phyloP scores from a whole-genome alignment of 768 basidiomycete genomes.

The Auricularia sp. region DNA sequence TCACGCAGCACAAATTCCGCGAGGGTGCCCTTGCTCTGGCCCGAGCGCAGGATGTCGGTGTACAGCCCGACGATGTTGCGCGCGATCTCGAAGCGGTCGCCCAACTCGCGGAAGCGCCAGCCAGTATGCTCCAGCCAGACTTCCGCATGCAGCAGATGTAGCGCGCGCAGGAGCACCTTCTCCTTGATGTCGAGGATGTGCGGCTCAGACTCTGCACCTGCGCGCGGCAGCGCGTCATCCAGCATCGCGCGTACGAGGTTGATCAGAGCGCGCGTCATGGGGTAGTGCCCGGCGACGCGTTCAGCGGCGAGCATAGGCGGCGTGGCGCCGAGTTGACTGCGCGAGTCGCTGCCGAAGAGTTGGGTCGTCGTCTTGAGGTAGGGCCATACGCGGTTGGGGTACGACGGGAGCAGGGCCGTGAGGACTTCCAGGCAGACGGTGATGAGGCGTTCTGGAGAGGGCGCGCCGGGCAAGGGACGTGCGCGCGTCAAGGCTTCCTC shows the following conservation, averaged over 20 bases:
- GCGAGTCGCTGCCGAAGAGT: slow-evolving; percentile 55
- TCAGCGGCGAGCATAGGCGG: slow-evolving; percentile 62
- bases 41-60: slow-evolving; percentile 49
- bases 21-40: slow-evolving; percentile 47
- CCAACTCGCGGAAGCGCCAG: slow-evolving; percentile 79
- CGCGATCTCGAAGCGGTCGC: slow-evolving; percentile 78
- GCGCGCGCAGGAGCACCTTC: slow-evolving; percentile 71
- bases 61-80: slow-evolving; percentile 58
- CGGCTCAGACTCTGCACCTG: slow-evolving; percentile 30
- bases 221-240: slow-evolving; percentile 50
- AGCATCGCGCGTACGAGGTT: slow-evolving; percentile 69
- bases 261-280: slow-evolving; percentile 72
- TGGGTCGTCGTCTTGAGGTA: slow-evolving; percentile 72
- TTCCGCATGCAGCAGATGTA: slow-evolving; percentile 71
- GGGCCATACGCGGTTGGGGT: slow-evolving; percentile 80
- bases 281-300: slow-evolving; percentile 63
- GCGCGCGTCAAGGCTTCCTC: slow-evolving; percentile 58
- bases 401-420: slow-evolving; percentile 62
- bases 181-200: slow-evolving; percentile 51
- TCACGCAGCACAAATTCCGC: slow-evolving; percentile 46
- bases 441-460: slow-evolving; percentile 52
- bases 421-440: slow-evolving; percentile 78
- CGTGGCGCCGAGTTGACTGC: slow-evolving; percentile 41
- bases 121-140: slow-evolving; percentile 79
- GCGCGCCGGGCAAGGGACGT: slow-evolving; percentile 27